These are phyloP conservation scores for Candida sp. DNA, from an alignment of 1,139 yeast species.

Conservation along the genomic window DNA sequence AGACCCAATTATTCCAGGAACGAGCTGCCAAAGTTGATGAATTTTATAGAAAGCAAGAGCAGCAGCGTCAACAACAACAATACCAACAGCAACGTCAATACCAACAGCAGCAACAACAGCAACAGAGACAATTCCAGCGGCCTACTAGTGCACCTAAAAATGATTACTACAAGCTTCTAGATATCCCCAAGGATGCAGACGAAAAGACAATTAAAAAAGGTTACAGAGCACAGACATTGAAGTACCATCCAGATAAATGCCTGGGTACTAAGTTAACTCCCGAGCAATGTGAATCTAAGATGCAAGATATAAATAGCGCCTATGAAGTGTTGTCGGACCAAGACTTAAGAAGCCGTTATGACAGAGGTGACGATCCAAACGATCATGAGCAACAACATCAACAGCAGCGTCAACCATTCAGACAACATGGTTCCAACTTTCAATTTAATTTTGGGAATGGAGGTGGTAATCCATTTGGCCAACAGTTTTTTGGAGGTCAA, in stretches of 20 bases:
- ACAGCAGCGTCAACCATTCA: constrained; percentile 11
- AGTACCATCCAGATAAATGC: constrained; percentile 90
- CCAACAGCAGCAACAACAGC: constrained; percentile 41
- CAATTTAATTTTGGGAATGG: constrained; percentile 10
- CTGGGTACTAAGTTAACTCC: constrained; percentile 60
- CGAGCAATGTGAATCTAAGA: constrained; percentile 75
- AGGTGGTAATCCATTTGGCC: constrained; percentile 14
- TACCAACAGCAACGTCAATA: constrained; percentile 45
- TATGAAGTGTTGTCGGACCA: constrained; percentile 78
- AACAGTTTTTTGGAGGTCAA: constrained; percentile 12
- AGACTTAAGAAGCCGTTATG: constrained; percentile 64
- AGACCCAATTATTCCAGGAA: constrained; percentile 36
- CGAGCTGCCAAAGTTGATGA: constrained; percentile 24
- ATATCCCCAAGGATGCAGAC: constrained; percentile 63
- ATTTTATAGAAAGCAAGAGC: constrained; percentile 12
- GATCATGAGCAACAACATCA: constrained; percentile 24
- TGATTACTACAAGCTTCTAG: constrained; percentile 83
- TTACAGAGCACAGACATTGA: constrained; percentile 72
- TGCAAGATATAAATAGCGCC: constrained; percentile 93
- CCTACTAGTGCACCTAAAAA: constrained; percentile 43
- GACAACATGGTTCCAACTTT: constrained; percentile 3
- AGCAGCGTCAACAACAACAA: constrained; percentile 48
- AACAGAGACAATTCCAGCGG: constrained; percentile 28
- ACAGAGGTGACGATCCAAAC: constrained; percentile 62
- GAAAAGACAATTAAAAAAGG: constrained; percentile 78